Base-by-base conservation (phyloP, 2,329 filamentous ascomycete species). In the Fusarium nanum region DNA sequence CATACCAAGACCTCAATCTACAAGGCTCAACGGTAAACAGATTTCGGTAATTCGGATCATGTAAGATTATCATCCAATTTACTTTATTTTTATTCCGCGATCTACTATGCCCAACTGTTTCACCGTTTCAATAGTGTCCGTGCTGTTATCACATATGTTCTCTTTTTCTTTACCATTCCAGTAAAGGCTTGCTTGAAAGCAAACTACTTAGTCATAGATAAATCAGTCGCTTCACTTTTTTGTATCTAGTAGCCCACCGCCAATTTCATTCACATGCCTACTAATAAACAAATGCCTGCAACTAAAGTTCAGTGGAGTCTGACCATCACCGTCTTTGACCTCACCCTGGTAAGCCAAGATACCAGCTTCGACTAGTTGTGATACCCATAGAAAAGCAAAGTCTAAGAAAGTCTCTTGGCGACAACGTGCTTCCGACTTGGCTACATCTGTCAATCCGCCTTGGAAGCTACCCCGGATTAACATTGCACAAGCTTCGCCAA, bases 401-500 rank as follows among this genome's bases (percentile, higher is more conserved):
- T 22, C 32, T 12, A n/a, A 25, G 34, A 28, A 40, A 27, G 46
- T 49, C 25, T 41, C 61, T 64, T 64, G 60, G 60, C 48, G 22
- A 22, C 18, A 40, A 41, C 20, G 40, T 41, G 30, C 22, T 28
- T 32, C 18, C 18, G 27, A 52, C 60, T 66, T 66, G 54, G 63
- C 60, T 30, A 45, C 62, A 48, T 54, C 28, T 32, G 41, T 53
- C 18, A 40, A 23, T 18, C 18, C 32, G 49, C n/a, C 49, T 53
- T 53, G 34, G 49, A 41, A 41, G 25, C 54, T 65, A 68, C 65
- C 65, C 64, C 64, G 18, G 64, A 68, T 68, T 34, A 60, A 50
- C 65, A 20, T 22, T 50, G 48, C 64, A 42, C 59, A 68, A 65
- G 59, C 53, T 60, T 53, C 16, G 60, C 61, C 54, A 65, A 65